Conservation (phyloP, 768 basidiomycete species). For the Phaffia tasmanica region DNA sequence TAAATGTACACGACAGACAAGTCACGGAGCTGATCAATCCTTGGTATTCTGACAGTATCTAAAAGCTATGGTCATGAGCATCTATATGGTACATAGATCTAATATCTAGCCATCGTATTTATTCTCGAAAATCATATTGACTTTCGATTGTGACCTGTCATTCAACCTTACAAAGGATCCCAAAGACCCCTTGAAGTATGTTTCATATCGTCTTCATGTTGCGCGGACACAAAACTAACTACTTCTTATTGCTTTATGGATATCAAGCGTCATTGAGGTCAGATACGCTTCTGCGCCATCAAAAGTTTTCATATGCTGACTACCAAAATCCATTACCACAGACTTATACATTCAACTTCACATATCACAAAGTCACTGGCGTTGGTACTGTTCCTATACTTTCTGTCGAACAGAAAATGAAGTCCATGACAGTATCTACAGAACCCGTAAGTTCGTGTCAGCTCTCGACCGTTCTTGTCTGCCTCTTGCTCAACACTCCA, state of each 20-base stretch:
- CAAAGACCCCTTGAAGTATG: constrained; percentile 15
- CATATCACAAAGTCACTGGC: constrained; percentile 15
- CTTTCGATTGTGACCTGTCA: neutral
- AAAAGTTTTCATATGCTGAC: neutral
- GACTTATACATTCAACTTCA: constrained; percentile 21
- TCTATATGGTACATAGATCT: constrained; percentile 10
- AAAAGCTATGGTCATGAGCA: constrained; percentile 6
- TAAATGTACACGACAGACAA: neutral
- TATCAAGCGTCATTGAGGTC: constrained; percentile 10
- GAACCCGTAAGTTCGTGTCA: neutral
- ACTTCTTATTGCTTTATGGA: neutral
- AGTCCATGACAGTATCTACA: constrained; percentile 3
- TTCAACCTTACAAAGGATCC: neutral
- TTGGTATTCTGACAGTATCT: constrained; percentile 1
- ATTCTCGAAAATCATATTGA: neutral
- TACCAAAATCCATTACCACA: neutral
- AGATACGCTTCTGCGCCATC: neutral
- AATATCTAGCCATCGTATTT: neutral
- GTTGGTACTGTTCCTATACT: constrained; percentile 5
- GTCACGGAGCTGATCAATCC: neutral
- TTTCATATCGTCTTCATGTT: neutral
- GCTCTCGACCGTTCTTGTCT: neutral
- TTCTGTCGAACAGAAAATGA: constrained; percentile 4
- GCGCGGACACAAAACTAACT: neutral
- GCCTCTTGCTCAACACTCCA: neutral